phyloP scores from a whole-genome alignment of 2,329 filamentous ascomycete species.

The Sphaerostilbella broomeana region DNA sequence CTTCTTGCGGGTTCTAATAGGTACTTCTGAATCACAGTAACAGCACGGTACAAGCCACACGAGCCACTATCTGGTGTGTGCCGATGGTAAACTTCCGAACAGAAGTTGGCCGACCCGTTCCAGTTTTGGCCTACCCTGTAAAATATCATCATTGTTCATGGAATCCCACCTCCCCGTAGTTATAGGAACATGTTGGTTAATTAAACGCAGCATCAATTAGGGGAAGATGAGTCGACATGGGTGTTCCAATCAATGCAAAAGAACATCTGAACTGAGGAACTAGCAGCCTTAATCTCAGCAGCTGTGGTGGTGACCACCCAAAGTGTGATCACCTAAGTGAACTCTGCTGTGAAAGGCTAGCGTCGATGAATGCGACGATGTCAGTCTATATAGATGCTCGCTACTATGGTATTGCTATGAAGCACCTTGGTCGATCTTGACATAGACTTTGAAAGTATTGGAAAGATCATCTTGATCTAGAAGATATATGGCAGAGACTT shows the following conservation, averaged over 20 bases:
- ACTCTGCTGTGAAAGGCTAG: slow-evolving; percentile 48
- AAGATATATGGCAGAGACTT: background rate
- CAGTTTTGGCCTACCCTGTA: too few relatives aligned
- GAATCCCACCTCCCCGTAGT: too few relatives aligned
- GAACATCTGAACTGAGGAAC: slow-evolving; percentile 9
- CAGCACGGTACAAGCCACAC: too few relatives aligned
- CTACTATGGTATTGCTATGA: background rate
- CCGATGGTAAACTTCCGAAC: too few relatives aligned
- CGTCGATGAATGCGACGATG: slow-evolving; percentile 41
- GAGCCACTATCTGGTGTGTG: too few relatives aligned
- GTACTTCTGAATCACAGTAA: too few relatives aligned
- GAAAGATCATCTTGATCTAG: background rate
- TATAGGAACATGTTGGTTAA: too few relatives aligned
- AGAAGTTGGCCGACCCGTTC: too few relatives aligned
- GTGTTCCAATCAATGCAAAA: slow-evolving; percentile 5
- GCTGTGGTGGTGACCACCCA: slow-evolving; percentile 39
- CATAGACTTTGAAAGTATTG: slow-evolving; percentile 46
- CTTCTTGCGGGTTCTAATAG: too few relatives aligned
- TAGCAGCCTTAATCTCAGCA: background rate
- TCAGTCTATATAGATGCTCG: slow-evolving; percentile 51
- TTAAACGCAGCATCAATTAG: too few relatives aligned
- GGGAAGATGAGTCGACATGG: too few relatives aligned
- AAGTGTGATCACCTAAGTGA: slow-evolving; percentile 51
- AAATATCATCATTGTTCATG: too few relatives aligned
- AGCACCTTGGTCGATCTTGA: slow-evolving; percentile 41